Base-by-base conservation (phyloP, 2,329 filamentous ascomycete genomes). In the Dichotomopilus funicola region DNA sequence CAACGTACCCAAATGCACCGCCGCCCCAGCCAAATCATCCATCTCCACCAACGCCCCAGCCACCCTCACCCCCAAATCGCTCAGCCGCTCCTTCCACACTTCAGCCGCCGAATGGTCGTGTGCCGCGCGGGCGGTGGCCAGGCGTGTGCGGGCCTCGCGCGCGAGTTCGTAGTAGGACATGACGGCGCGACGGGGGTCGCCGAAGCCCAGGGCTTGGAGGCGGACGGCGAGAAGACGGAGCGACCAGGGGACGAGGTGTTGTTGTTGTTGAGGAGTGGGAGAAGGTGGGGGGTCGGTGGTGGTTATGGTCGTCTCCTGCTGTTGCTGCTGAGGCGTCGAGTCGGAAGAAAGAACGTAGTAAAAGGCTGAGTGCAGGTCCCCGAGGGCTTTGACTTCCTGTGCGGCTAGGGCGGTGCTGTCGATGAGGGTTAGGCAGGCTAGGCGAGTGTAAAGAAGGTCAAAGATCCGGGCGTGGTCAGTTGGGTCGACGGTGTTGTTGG, bases 131-230 rank as follows among this genome's bases (percentile, higher is more conserved):
- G 81, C 77, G 36, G 72, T 75, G 13, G 74, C 71, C 5, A 89
- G 74, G 55, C 80, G 78, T 2, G 75, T 73, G 13, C 91, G 78
- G 2, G 89, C 89, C 69, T 95, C 90, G 7, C 88, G 73, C 0
- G 86, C 91, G 2, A 97, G 78, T 60, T 96, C 91, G 67, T 96
- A 95, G 68, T 95, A 89, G 45, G 88, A 88, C 78, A 94, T 92
- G 55, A 99, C 86, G 3, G 89, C 88, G 59, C 91, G 80, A 4
- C 92, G 80, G 49, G 86, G 82, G 70, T 99, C 94, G 4, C 86
- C 86, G 61, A 94, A 95, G 1, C 89, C 90, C 46, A 96, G 80
- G 0, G 89, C 89, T 63, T 95, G 89, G 19, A 97, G 78, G 1
- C 91, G 81, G 7, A 96, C 87, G 6, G 87, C 85, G 12, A 97